Conservation (phyloP, 2,329 filamentous ascomycete genomes). For the Aspergillus oerlinghausenensis region DNA sequence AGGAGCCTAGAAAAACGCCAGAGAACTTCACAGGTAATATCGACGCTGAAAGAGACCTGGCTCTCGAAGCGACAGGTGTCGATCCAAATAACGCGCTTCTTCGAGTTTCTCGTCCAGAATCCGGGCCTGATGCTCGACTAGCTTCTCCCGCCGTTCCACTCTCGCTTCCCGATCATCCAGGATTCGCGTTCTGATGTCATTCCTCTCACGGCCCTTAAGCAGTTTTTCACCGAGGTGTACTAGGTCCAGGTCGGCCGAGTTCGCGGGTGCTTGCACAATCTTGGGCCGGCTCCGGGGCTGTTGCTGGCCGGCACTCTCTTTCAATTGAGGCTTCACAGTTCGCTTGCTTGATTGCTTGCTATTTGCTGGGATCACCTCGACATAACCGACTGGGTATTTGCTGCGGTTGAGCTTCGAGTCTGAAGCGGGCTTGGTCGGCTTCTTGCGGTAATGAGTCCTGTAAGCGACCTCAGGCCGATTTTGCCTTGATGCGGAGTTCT, state of each 20-base stretch:
- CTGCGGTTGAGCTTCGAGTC: slow-evolving; percentile 5
- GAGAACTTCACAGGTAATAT: slow-evolving; percentile 7
- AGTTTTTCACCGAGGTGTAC: slow-evolving; percentile 3
- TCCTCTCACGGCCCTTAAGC: slow-evolving; percentile 11
- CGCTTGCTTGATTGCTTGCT: slow-evolving; percentile 12
- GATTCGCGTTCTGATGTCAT: slow-evolving; percentile 25
- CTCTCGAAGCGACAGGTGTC: slow-evolving; percentile 16
- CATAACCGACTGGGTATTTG: slow-evolving; percentile 13
- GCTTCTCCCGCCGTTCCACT: slow-evolving; percentile 21
- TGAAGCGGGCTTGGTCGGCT: slow-evolving; percentile 5
- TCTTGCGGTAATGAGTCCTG: slow-evolving; percentile 25
- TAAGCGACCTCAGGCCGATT: slow-evolving; percentile 14
- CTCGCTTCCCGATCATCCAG: slow-evolving; percentile 25
- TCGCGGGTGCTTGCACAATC: slow-evolving; percentile 14
- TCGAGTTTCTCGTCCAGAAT: slow-evolving; percentile 18
- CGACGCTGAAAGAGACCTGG: slow-evolving; percentile 9
- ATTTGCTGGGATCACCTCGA: slow-evolving; percentile 23
- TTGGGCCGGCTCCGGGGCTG: slow-evolving; percentile 13
- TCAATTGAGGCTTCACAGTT: neutral
- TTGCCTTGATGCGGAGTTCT: slow-evolving; percentile 16
- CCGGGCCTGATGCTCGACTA: slow-evolving; percentile 16
- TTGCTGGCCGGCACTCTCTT: slow-evolving; percentile 5
- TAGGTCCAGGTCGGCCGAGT: slow-evolving; percentile 10
- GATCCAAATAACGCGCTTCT: slow-evolving; percentile 8
- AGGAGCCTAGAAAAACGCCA: neutral